Evolutionary conservation across 225 moss, liverwort and hornwort species (phyloP), one percentile per base, ranked within the genome.

Genomic region (Pseudisothecium myosuroides): DNA sequence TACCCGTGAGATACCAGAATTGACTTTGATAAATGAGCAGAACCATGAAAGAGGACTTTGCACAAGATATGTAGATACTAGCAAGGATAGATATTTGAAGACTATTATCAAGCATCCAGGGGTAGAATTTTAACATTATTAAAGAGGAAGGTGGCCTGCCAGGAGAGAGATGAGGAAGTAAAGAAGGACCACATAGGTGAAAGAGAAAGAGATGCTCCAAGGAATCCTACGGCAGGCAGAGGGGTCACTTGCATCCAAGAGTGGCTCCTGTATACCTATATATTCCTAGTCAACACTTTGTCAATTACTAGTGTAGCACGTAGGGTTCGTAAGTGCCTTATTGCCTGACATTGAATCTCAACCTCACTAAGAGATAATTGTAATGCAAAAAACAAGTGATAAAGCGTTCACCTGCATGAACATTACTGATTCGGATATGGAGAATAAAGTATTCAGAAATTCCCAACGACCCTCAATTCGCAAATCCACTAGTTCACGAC

Each of bases 371-470:
- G 54, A 86, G n/a, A 77, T 47, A 76, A 43, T 39, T 36, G 76
- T 28, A 85, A 86, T 49, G 77, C 74, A 43, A 88, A n/a, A 88
- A 59, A 18, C 47, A 76, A 87, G 34, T 76, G 67, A 68, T 76
- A 81, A 88, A 90, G 67, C 66, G 56, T 76, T 87, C 89, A 96
- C 97, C 96, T 97, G 97, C 97, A 97, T 97, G 87, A 95, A 97
- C 93, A 97, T 93, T 67, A 95, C 95, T 82, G 97, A 95, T 87
- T 97, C 96, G 45, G 96, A 97, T 83, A 97, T 94, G 81, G 97
- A 97, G 86, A 97, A 97, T 32, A 97, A 91, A 41, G 97, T 97
- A 87, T 97, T 97, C 65, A 97, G 82, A 92, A 97, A 97, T 80
- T 96, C 97, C 97, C 97, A 97, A 89, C 97, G 94, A 89, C 91